Percentiles rank a stretch among this genome's conserved stretches.
Evolutionary conservation across 2,329 filamentous ascomycete genomes (phyloP).

Genomic region (Podosphaera aphanis): DNA sequence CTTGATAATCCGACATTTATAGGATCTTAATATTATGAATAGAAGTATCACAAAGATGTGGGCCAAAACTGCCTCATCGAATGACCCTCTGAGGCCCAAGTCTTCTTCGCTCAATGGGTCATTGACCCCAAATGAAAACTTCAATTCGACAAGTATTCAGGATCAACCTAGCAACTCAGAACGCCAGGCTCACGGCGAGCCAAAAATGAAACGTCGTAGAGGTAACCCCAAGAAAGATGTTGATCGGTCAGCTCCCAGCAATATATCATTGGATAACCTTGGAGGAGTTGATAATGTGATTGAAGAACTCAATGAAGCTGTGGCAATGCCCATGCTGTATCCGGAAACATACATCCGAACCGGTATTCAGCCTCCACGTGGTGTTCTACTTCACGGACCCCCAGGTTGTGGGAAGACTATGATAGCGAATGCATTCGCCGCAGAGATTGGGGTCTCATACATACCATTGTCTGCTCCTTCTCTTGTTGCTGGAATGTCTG

Average conservation of each 20-base stretch:
- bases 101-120: constrained; percentile 5
- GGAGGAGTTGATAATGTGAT: constrained; percentile 57
- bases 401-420: constrained; percentile 74
- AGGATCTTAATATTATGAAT: constrained; percentile 40
- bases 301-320: constrained; percentile 41
- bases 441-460: constrained; percentile 51
- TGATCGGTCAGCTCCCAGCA: constrained; percentile 40
- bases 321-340: constrained; percentile 48
- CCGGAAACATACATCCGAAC: constrained; percentile 41
- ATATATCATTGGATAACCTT: constrained; percentile 45
- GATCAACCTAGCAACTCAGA: constrained; percentile 18
- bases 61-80: constrained; percentile 19
- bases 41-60: constrained; percentile 37
- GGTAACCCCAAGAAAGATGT: constrained; percentile 25
- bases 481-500: constrained; percentile 67
- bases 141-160: background rate
- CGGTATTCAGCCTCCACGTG: constrained; percentile 45
- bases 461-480: constrained; percentile 64
- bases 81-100: constrained; percentile 7
- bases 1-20: constrained; percentile 5
- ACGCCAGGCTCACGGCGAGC: constrained; percentile 39
- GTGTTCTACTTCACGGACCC: constrained; percentile 59
- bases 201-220: constrained; percentile 41
- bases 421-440: constrained; percentile 59
- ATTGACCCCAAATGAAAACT: constrained; percentile 4